phyloP scores from a whole-genome alignment of 306 rosid genomes.

The Malus domestica region ASM211411v1 NC_041794.1:2246501-2247000 shows the following conservation, averaged over 20 bases:
- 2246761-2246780: slow-evolving; percentile 23
- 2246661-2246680: too few relatives aligned
- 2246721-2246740: background rate
- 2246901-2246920: slow-evolving; percentile 23
- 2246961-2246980: slow-evolving; percentile 36
- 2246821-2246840: slow-evolving; percentile 20
- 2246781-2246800: background rate
- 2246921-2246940: slow-evolving; percentile 21
- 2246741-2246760: background rate
- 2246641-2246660: too few relatives aligned
- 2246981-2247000: slow-evolving; percentile 12
- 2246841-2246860: slow-evolving; percentile 9
- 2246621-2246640: too few relatives aligned
- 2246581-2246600: too few relatives aligned
- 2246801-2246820: slow-evolving; percentile 7
- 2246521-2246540: too few relatives aligned
- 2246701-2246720: too few relatives aligned
- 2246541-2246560: too few relatives aligned
- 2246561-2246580: too few relatives aligned
- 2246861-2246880: slow-evolving; percentile 8
- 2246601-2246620: too few relatives aligned
- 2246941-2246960: slow-evolving; percentile 18
- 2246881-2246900: slow-evolving; percentile 16
- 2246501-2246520: too few relatives aligned
- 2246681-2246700: background rate